Base-by-base conservation (phyloP, 2,329 filamentous ascomycete species). In the Arthrinium puccinioides region DNA sequence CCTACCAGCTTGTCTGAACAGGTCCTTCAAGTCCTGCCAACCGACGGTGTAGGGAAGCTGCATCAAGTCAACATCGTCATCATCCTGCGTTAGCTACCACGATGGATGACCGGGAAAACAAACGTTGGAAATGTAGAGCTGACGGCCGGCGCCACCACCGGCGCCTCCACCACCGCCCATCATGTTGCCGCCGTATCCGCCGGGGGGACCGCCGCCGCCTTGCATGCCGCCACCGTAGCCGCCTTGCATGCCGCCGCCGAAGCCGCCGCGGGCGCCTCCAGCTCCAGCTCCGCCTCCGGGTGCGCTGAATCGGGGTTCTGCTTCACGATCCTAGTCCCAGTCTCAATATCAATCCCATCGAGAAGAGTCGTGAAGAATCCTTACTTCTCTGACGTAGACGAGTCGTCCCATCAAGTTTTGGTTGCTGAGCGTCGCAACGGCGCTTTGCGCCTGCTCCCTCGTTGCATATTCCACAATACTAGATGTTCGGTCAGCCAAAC, bases 391-490 rank as follows among this genome's bases (percentile, higher is more conserved):
- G 63, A 98, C 92, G 64, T 98, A 98, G 62, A 98, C 88, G 54
- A 98, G 84, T 64, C 92, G 83, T 43, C 92, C 92, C 90, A 97
- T 97, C 44, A 98, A 74, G 63, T 94, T 96, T 68, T 96, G 90
- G 72, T 98, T 98, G 79, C 89, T 96, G 68, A 98, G 85, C 61
- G 88, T 92, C 65, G 86, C 83, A 70, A 98, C 92, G 60, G 92
- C 92, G 66, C 87, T 84, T 67, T 97, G 92, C 62, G 92, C 92
- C 84, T 98, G 88, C 61, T 98, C 92, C 80, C 89, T 87, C 57
- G 90, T 96, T 66, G 89, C 89, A 82, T 98, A 98, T 84, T 98
- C 92, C 83, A 98, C 92, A 87, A 98, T 98, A 74, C 88, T 95
- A 15, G 50, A 4, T 23, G 13, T 14, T 3, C 4, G 24, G 27